phyloP scores from a whole-genome alignment of 2,329 filamentous ascomycete species.

The Chrysoporthe deuterocubensis region DNA sequence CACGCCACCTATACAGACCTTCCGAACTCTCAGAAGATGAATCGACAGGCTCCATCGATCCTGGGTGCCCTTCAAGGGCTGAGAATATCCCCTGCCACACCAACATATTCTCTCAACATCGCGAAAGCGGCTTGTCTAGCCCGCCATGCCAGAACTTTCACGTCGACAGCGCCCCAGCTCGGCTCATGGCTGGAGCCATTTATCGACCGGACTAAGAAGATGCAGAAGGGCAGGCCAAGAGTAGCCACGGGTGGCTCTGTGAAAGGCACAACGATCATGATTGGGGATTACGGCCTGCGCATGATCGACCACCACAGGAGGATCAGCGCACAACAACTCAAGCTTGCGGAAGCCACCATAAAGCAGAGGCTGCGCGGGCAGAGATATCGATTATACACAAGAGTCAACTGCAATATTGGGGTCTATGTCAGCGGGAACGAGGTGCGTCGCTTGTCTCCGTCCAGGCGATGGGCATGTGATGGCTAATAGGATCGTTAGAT shows the following conservation, averaged over 20 bases:
- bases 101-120: conserved; percentile 44
- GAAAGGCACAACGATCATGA: conserved; percentile 92
- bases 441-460: conserved; percentile 46
- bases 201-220: conserved; percentile 76
- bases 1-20: conserved; percentile 2
- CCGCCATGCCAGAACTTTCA: conserved; percentile 68
- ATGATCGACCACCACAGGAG: conserved; percentile 93
- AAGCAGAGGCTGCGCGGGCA: conserved; percentile 85
- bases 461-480: neutral
- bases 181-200: conserved; percentile 84
- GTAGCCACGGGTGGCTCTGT: conserved; percentile 89
- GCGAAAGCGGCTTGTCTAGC: conserved; percentile 35
- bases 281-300: conserved; percentile 93
- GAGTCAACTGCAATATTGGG: conserved; percentile 89
- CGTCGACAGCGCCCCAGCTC: conserved; percentile 63
- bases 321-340: conserved; percentile 83
- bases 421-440: conserved; percentile 97
- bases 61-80: conserved; percentile 56
- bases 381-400: conserved; percentile 90
- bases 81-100: conserved; percentile 47
- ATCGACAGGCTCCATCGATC: conserved; percentile 49
- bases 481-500: conserved; percentile 51
- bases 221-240: conserved; percentile 87
- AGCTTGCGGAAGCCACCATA: conserved; percentile 92
- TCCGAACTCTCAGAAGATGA: conserved; percentile 43